Evolutionary conservation across 1,284 basidiomycete genomes (phyloP).

Genomic region (Fistulina hepatica): DNA sequence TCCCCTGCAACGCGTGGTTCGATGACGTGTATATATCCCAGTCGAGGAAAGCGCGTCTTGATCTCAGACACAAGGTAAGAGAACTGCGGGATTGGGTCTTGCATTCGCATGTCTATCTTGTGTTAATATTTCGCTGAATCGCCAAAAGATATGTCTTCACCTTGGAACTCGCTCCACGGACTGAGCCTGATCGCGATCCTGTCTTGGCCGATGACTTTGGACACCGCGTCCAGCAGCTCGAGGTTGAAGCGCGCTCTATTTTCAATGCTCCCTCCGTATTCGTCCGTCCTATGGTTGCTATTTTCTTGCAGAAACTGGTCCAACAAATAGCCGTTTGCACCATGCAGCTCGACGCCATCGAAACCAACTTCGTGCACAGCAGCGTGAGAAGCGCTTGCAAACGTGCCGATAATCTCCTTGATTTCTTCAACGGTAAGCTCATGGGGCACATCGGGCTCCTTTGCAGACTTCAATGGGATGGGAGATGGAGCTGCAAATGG

Average conservation of each 20-base stretch:
- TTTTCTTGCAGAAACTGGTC: constrained; percentile 29
- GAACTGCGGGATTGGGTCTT: constrained; percentile 28
- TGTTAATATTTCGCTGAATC: background rate
- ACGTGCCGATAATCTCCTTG: constrained; percentile 29
- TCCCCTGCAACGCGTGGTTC: constrained; percentile 25
- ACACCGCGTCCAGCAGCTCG: constrained; percentile 32
- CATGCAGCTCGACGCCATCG: constrained; percentile 8
- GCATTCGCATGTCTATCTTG: constrained; percentile 25
- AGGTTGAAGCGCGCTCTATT: constrained; percentile 39
- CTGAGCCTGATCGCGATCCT: constrained; percentile 39
- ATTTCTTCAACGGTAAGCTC: constrained; percentile 30
- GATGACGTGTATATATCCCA: constrained; percentile 39
- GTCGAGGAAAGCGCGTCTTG: constrained; percentile 22
- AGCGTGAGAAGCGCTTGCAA: constrained; percentile 28
- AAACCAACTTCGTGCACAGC: constrained; percentile 28
- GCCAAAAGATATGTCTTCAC: constrained; percentile 10
- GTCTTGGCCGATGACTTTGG: constrained; percentile 25
- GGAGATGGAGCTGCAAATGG: constrained; percentile 30
- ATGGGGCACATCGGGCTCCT: constrained; percentile 20
- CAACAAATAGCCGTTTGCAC: constrained; percentile 9
- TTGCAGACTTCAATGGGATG: constrained; percentile 24
- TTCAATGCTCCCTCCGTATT: constrained; percentile 43
- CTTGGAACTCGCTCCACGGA: constrained; percentile 33
- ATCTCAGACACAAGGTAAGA: constrained; percentile 19
- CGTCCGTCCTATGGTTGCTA: constrained; percentile 39